Base-by-base conservation (phyloP, 2,329 filamentous ascomycete species). In the Alternaria hordeiaustralica region DNA sequence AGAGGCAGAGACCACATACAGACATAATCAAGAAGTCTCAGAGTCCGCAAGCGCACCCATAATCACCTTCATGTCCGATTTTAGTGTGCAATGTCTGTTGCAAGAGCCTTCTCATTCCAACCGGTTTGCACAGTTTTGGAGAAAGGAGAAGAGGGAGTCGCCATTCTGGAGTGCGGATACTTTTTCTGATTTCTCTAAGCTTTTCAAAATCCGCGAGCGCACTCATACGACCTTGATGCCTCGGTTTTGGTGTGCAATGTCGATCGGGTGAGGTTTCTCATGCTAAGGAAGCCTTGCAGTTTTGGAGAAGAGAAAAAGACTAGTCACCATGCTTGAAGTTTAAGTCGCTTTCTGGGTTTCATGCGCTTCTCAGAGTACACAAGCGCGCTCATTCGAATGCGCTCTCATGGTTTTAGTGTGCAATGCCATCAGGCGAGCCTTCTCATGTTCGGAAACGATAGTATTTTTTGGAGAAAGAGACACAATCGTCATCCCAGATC, bases 161-260 rank as follows among this genome's bases (percentile, higher is more conserved):
- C 6, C 13, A 36, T 12, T 6, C 5, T 30, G 28, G 0, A 30
- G 28, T 0, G 28, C 11, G 2, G 28, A 30, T 2, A 30, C 5
- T 5, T 30, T 13, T 30, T 13, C 3, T 6, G 5, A 2, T 30
- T 30, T 12, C 30, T 36, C 30, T 36, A 36, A 3, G 1, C 30
- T 2, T 36, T 15, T 3, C 30, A n/a, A 9, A n/a, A 5, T 9
- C 8, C 15, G 6, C 33, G 3, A 18, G 1, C 8, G 36, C 36
- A 6, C 8, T 41, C 33, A 41, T 41, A 0, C 0, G 15, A n/a
- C 0, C 0, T 0, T 10, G 2, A 41, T n/a, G 0, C 3, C 8
- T 3, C 5, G 4, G 9, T 11, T 41, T 41, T 41, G 36, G 4
- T 41, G 2, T 41, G 36, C 36, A 41, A 41, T 41, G 9, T 18